A percentile compares a stretch with the other conserved stretches of the same genome.
These are phyloP conservation scores for Alternaria tenuissima DNA, from an alignment of 2,329 filamentous ascomycete species.

Conservation along the genomic window DNA sequence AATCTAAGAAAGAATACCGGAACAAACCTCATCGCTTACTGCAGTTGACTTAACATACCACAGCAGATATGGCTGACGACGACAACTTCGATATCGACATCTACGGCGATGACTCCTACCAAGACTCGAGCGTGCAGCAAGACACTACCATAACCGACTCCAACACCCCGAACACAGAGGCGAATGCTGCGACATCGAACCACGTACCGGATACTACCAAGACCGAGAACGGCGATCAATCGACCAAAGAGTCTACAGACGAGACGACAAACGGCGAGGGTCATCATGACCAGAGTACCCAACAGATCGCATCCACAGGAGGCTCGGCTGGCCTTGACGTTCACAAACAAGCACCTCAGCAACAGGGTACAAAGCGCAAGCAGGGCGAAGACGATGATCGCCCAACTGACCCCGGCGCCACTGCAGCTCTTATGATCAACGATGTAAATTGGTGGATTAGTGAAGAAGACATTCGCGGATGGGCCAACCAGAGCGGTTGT, in stretches of 20 bases:
- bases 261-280: constrained; percentile 32
- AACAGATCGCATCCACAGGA: constrained; percentile 56
- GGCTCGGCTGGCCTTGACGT: constrained; percentile 49
- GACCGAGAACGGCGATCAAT: constrained; percentile 19
- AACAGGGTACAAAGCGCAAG: constrained; percentile 70
- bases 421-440: constrained; percentile 80
- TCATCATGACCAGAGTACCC: constrained; percentile 44
- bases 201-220: constrained; percentile 20
- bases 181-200: constrained; percentile 29
- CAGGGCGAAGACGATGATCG: constrained; percentile 62
- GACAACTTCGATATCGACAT: constrained; percentile 77
- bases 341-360: constrained; percentile 56
- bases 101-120: constrained; percentile 66
- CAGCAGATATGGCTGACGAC: constrained; percentile 63
- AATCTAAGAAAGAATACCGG: constrained; percentile 47
- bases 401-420: constrained; percentile 66
- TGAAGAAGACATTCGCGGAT: constrained; percentile 92
- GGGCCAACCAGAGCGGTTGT: constrained; percentile 78
- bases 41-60: constrained; percentile 35
- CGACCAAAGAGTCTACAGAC: constrained; percentile 30
- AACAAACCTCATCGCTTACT: constrained; percentile 32
- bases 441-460: constrained; percentile 93
- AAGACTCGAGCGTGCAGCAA: constrained; percentile 35
- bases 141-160: constrained; percentile 37
- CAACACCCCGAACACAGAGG: constrained; percentile 44